Conservation (phyloP, 768 basidiomycete species). For the Trametes elegans region DNA sequence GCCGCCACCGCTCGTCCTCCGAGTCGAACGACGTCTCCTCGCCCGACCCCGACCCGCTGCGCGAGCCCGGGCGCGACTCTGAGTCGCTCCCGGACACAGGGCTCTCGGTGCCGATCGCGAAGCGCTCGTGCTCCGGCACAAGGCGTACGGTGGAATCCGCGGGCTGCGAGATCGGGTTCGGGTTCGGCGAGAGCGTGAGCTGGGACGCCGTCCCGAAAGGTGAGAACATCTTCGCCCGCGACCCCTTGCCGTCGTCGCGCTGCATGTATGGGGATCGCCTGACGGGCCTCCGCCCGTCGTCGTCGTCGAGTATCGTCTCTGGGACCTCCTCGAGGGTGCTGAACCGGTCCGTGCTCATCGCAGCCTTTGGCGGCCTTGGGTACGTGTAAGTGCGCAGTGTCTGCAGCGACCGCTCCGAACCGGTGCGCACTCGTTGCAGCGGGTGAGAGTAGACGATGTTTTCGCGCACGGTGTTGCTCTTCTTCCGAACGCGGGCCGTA, state of each 20-base stretch:
- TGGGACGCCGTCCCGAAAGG: conserved; percentile 15
- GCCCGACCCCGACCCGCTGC: background rate
- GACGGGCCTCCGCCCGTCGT: background rate
- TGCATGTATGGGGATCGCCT: conserved; percentile 2
- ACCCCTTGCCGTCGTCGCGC: background rate
- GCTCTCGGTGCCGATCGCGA: background rate
- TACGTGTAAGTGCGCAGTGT: background rate
- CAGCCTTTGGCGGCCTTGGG: background rate
- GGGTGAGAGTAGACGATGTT: conserved; percentile 4
- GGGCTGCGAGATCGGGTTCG: conserved; percentile 11
- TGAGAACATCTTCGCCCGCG: conserved; percentile 10
- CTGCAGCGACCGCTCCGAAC: conserved; percentile 8
- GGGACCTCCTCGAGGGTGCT: conserved; percentile 17
- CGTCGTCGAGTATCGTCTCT: conserved; percentile 15
- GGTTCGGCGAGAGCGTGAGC: conserved; percentile 18
- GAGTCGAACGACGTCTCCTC: conserved; percentile 5
- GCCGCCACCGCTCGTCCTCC: conserved; percentile 5
- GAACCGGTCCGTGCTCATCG: conserved; percentile 2
- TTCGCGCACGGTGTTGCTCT: conserved; percentile 12
- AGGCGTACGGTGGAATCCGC: conserved; percentile 21
- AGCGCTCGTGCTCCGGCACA: conserved; percentile 12
- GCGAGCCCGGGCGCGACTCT: background rate
- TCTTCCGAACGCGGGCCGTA: conserved; percentile 17
- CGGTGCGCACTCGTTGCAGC: conserved; percentile 5
- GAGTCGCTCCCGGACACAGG: conserved; percentile 3